A percentile compares a stretch with the other conserved stretches of the same genome.
Conservation (phyloP, 108 stramenopile genomes). For the Schizochytrium sp. region DNA sequence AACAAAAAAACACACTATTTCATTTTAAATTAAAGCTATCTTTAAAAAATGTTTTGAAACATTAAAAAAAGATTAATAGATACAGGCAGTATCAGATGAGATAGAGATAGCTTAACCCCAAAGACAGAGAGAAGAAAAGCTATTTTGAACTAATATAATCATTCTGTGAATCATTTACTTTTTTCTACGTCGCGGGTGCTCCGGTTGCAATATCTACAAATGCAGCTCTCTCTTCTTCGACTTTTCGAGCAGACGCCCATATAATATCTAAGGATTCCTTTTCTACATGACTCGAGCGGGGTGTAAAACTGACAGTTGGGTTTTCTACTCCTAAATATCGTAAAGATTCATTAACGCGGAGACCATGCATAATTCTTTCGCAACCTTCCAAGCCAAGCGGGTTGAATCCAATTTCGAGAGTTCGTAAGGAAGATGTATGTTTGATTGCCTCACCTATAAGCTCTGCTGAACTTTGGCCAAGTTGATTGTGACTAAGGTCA, state of each 20-base stretch:
- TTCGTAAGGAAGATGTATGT: neutral
- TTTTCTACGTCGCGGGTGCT: neutral
- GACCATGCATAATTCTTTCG: neutral
- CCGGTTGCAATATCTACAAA: conserved; percentile 32
- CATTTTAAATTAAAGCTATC: no score
- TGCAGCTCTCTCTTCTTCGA: neutral
- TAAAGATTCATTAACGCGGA: neutral
- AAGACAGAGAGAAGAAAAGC: neutral
- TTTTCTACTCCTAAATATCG: neutral
- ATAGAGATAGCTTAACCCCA: no score
- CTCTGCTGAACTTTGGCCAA: neutral
- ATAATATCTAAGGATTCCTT: neutral
- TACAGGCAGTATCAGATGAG: no score
- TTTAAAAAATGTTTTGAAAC: no score
- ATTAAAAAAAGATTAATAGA: no score
- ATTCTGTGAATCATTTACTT: neutral
- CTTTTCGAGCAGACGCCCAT: neutral
- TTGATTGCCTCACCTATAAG: neutral
- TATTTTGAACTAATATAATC: neutral
- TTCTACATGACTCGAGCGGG: neutral
- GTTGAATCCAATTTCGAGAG: conserved; percentile 7
- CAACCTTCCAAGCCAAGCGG: neutral
- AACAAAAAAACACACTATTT: no score
- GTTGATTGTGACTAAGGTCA: conserved; percentile 2
- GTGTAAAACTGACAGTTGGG: neutral